Evolutionary conservation across 192 early-diverging fungal species (phyloP).

Genomic region (Backusella liffmaniae): DNA sequence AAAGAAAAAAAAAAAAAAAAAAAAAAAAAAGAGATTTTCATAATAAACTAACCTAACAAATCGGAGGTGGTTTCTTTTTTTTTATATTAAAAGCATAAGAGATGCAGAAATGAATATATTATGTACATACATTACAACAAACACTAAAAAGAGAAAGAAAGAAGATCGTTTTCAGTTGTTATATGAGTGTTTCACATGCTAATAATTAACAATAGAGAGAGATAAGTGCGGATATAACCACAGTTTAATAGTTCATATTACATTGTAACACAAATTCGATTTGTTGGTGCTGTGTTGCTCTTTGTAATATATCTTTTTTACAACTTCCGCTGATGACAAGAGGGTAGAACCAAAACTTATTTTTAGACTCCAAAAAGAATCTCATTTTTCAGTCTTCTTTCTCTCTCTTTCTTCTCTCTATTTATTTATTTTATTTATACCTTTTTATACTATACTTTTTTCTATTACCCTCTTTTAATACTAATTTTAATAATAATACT

Average conservation of each 20-base stretch:
- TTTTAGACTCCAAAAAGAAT: background rate
- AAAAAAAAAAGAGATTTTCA: background rate
- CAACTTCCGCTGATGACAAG: background rate
- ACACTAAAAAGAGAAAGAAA: too few relatives aligned
- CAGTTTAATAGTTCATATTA: background rate
- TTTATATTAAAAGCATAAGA: background rate
- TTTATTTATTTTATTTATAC: background rate
- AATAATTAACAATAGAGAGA: background rate
- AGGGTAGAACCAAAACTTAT: background rate
- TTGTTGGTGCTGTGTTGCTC: background rate
- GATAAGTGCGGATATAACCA: background rate
- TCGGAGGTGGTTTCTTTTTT: too few relatives aligned
- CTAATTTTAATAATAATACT: background rate
- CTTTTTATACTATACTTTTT: slow-evolving; percentile 3
- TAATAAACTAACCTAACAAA: too few relatives aligned
- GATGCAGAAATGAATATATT: background rate
- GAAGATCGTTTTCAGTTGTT: background rate
- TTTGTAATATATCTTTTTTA: background rate
- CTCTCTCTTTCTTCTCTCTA: background rate
- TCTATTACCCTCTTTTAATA: background rate
- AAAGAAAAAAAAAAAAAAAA: background rate
- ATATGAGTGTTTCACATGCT: background rate
- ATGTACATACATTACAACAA: background rate
- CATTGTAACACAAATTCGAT: background rate
- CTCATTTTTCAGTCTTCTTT: background rate